Evolutionary conservation across 2,329 filamentous ascomycete species (phyloP), one percentile per base, ranked within the genome.

Genomic region (Fusarium irregulare): DNA sequence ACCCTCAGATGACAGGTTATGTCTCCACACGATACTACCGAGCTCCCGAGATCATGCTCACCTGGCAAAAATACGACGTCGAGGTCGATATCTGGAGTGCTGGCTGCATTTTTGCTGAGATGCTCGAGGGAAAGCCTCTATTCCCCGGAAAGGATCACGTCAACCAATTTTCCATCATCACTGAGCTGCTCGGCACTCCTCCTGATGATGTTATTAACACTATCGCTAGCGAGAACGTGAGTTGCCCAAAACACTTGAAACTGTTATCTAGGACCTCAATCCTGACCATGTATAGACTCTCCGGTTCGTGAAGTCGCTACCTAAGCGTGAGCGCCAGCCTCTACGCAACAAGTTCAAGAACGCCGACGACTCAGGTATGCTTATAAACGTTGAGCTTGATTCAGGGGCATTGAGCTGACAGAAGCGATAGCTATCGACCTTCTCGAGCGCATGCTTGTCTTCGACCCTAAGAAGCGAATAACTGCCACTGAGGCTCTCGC

Each of bases 81-180:
- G 96, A 98, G 84, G 96, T 99, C 62, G 96, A 99, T 80, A 97
- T 99, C 79, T 99, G 96, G 96, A 98, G 96, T 80, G 95, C 95
- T 20, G 96, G 96, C 66, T 99, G 96, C 83, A 99, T 99, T 79
- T 98, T 99, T 76, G 96, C 96, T 44, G 96, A 99, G 84, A 99
- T 99, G 96, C 88, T 99, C 64, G 95, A 98, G 83, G 96, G 96
- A 79, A 98, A 98, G 84, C 96, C 96, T 32, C 85, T 99, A 23
- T 99, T 99, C 86, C 96, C 96, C 1, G 96, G 96, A 80, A 99
- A 99, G 84, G 96, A 99, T 79, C 96, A 99, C 79, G 96, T 99
- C 82, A 97, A 99, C 83, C 96, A 99, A 81, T 99, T 99, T 82
- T 98, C 94, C 73, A 99, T 99, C 85, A 99, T 99, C 80, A 99